A percentile compares a stretch with the other conserved stretches of the same genome.
phyloP scores from a whole-genome alignment of 2,329 filamentous ascomycete genomes.

The Exophiala oligosperma region DNA sequence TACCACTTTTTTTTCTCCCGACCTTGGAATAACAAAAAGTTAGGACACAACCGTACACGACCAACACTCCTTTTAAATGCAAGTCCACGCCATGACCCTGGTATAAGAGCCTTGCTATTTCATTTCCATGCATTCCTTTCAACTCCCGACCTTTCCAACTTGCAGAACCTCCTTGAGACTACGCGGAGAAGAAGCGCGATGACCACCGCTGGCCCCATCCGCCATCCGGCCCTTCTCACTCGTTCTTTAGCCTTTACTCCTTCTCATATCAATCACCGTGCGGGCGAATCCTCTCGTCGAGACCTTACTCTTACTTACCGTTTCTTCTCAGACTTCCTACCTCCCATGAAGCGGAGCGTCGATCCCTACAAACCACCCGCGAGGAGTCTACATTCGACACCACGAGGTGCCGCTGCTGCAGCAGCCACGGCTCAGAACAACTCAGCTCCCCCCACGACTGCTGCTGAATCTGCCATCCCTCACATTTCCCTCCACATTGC shows the following conservation, averaged over 20 bases:
- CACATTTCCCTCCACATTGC: constrained; percentile 68
- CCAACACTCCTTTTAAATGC: background rate
- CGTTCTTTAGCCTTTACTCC: constrained; percentile 22
- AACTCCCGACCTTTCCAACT: background rate
- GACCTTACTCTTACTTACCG: constrained; percentile 28
- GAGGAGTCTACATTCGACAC: constrained; percentile 14
- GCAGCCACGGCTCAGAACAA: background rate
- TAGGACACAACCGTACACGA: background rate
- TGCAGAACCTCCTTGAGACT: background rate
- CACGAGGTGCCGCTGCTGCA: constrained; percentile 6
- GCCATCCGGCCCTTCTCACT: constrained; percentile 20
- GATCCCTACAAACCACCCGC: constrained; percentile 20
- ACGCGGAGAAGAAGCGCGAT: constrained; percentile 5
- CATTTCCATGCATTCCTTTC: background rate
- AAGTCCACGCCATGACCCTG: background rate
- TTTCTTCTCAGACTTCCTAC: constrained; percentile 23
- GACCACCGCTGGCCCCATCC: constrained; percentile 17
- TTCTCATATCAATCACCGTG: constrained; percentile 25
- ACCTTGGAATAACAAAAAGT: too few species aligned
- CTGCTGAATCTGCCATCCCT: constrained; percentile 30
- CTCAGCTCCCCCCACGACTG: background rate
- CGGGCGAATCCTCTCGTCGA: constrained; percentile 25
- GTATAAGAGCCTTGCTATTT: background rate
- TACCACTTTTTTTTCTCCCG: too few species aligned
- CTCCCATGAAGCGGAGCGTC: constrained; percentile 21